phyloP scores from a whole-genome alignment of 2,329 filamentous ascomycete species.

The Salinomyces thailandicus region DNA sequence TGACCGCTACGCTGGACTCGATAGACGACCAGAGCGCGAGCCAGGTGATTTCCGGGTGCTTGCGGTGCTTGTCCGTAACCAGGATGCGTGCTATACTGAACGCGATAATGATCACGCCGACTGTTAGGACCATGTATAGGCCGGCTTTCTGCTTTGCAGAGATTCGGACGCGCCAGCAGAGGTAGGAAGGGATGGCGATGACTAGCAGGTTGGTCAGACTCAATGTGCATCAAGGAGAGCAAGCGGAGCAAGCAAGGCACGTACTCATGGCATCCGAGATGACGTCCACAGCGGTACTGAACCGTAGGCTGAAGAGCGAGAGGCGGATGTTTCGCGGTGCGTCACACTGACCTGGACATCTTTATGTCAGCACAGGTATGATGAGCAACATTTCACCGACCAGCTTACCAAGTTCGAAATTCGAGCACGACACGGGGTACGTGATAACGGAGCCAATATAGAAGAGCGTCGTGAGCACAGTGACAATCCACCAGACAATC shows the following conservation, averaged over 20 bases:
- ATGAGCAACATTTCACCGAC: slow-evolving; percentile 11
- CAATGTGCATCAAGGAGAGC: too few relatives aligned
- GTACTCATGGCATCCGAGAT: too few relatives aligned
- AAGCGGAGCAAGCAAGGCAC: too few relatives aligned
- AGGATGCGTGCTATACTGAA: slow-evolving; percentile 9
- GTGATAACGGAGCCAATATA: slow-evolving; percentile 11
- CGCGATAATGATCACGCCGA: slow-evolving; percentile 15
- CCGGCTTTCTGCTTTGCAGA: too few relatives aligned
- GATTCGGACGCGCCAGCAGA: too few relatives aligned
- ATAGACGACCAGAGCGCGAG: slow-evolving; percentile 9
- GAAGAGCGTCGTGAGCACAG: slow-evolving; percentile 7
- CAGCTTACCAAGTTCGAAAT: slow-evolving; percentile 8
- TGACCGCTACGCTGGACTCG: slow-evolving; percentile 10
- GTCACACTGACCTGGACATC: too few relatives aligned
- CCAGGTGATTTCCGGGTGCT: slow-evolving; percentile 12
- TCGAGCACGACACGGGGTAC: slow-evolving; percentile 12
- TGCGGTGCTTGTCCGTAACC: slow-evolving; percentile 7
- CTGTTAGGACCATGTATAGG: too few relatives aligned
- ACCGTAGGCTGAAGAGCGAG: too few relatives aligned
- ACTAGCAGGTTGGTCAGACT: too few relatives aligned
- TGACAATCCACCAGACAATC: slow-evolving; percentile 14
- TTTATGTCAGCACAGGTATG: slow-evolving; percentile 15
- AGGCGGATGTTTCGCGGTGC: too few relatives aligned
- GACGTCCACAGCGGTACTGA: too few relatives aligned
- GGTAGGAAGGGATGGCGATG: too few relatives aligned